phyloP scores from a whole-genome alignment of 2,329 filamentous ascomycete genomes.

The Monosporascus ibericus region DNA sequence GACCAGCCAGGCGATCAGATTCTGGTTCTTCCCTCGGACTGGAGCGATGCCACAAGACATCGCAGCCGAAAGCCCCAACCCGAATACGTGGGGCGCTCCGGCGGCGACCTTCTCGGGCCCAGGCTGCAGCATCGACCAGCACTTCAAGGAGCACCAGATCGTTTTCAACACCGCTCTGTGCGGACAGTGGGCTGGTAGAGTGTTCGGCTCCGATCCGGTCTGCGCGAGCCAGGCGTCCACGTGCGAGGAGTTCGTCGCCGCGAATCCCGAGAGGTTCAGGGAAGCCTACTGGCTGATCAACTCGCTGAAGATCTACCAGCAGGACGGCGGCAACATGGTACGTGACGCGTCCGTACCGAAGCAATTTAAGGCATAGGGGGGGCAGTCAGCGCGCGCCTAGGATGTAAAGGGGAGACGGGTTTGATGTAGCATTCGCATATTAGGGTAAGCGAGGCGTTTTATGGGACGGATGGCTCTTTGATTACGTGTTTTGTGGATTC shows the following conservation, averaged over 20 bases:
- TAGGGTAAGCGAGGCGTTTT: neutral
- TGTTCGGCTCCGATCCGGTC: slow-evolving; percentile 52
- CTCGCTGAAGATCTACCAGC: slow-evolving; percentile 56
- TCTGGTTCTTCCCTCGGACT: slow-evolving; percentile 75
- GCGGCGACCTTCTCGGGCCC: slow-evolving; percentile 60
- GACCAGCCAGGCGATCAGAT: slow-evolving; percentile 62
- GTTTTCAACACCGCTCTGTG: slow-evolving; percentile 83
- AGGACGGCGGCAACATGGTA: slow-evolving; percentile 4
- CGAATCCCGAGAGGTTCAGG: slow-evolving; percentile 63
- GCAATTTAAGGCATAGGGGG: slow-evolving; percentile 15
- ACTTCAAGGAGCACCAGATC: slow-evolving; percentile 69
- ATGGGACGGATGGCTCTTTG: too few species aligned
- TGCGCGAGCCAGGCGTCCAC: slow-evolving; percentile 56
- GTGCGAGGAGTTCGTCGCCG: slow-evolving; percentile 66
- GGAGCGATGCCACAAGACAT: slow-evolving; percentile 59
- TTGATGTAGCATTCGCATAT: neutral
- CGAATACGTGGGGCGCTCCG: slow-evolving; percentile 62
- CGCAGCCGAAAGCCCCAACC: slow-evolving; percentile 52
- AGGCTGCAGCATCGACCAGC: slow-evolving; percentile 62
- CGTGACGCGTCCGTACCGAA: slow-evolving; percentile 2
- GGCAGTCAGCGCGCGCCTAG: too few species aligned
- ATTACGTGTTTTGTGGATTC: too few species aligned
- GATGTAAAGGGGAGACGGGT: too few species aligned
- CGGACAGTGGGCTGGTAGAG: slow-evolving; percentile 75
- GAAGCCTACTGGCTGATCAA: slow-evolving; percentile 76